Base-by-base conservation (phyloP, 768 basidiomycete species). In the Termitomyces sp. region DNA sequence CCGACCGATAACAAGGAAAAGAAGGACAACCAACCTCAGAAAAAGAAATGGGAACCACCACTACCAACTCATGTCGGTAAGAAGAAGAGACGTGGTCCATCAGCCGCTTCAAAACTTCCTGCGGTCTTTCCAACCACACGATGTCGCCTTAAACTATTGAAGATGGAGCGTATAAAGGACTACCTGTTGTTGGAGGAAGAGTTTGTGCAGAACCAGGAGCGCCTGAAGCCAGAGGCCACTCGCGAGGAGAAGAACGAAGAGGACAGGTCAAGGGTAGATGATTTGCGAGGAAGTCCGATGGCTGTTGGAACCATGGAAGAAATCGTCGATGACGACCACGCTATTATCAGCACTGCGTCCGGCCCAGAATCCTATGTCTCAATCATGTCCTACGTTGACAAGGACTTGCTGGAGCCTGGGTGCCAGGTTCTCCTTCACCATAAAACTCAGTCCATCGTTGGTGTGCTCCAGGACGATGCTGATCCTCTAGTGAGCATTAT, bases 31-130 rank as follows among this genome's bases (percentile, higher is more conserved):
- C 74, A 83, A 77, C 78, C 80, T 18, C 80, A 86, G 69, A 85
- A 88, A 77, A 97, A 98, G 86, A 96, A 96, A 79, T 98, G 96
- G 95, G 96, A 98, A 74, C 95, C 96, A 8, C 96, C 96, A 69
- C 85, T 97, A 61, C 96, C 96, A 15, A 97, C 96, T 50, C 91
- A 94, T 62, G 93, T 98, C 39, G 96, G 96, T 52, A 97, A 96
- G 85, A 96, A 94, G 86, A 98, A 95, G 81, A 85, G 86, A 81
- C 85, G 89, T 62, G 96, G 96, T n/a, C 96, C 96, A 6, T 88
- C 93, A 59, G 81, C 94, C 2, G 86, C 94, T 2, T 90, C 90
- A 42, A 96, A 96, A 72, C 87, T 99, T 3, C 96, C 96, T 20
- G 81, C 94, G 12, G 91, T 99, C 7, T 94, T 82, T 73, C 97